Percentiles rank a stretch among this genome's conserved stretches.
Conservation (phyloP, 371 early-diverging fungal species). For the Nematocida displodere region DNA sequence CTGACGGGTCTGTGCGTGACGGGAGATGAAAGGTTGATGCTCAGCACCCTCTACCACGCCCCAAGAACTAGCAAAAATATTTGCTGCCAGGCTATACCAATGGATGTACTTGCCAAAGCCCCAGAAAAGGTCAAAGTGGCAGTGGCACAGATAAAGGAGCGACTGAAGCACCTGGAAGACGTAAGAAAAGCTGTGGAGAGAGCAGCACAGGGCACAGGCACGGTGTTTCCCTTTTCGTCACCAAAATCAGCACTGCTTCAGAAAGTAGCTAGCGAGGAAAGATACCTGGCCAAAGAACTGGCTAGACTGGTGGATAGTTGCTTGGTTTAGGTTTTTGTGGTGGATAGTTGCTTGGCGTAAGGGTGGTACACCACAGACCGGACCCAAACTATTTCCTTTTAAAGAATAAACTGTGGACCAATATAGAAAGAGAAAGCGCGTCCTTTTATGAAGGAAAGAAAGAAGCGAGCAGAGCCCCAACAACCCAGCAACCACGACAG, state of each 20-base stretch:
- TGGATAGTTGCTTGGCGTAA: too few species aligned
- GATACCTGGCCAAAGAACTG: slow-evolving; percentile 15
- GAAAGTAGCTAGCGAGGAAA: slow-evolving; percentile 27
- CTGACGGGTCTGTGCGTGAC: too few species aligned
- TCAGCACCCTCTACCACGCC: too few species aligned
- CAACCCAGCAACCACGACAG: not conserved
- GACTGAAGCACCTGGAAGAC: slow-evolving; percentile 4
- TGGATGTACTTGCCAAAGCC: too few species aligned
- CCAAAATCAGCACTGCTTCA: not conserved
- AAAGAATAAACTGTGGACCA: not conserved
- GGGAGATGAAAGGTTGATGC: too few species aligned
- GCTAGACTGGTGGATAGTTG: slow-evolving; percentile 9
- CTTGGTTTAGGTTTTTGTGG: too few species aligned
- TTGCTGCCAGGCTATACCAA: too few species aligned
- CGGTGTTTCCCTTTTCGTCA: slow-evolving; percentile 19
- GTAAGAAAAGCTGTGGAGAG: not conserved
- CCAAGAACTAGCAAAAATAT: too few species aligned
- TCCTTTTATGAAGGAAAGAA: not conserved
- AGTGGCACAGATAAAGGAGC: slow-evolving; percentile 7
- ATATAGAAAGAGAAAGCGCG: not conserved
- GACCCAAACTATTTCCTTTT: slow-evolving; percentile 30
- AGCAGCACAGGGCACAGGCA: not conserved
- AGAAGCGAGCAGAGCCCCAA: not conserved
- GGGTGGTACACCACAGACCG: too few species aligned
- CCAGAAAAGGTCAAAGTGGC: not conserved